Conservation (phyloP, 1,284 basidiomycete species). For the Tranzscheliella williamsii region DNA sequence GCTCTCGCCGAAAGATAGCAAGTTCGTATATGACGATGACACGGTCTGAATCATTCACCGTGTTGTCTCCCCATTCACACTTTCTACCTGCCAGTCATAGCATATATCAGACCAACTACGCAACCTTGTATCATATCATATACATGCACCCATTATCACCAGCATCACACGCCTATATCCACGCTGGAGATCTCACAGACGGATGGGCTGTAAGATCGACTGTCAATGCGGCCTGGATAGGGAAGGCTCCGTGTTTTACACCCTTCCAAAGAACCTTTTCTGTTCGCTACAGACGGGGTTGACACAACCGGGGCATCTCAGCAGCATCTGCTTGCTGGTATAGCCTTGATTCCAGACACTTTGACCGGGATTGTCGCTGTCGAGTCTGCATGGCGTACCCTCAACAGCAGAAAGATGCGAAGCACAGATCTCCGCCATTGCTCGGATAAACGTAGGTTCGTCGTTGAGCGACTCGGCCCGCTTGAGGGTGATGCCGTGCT, state of each 20-base stretch:
- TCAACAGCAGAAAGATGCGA: conserved; percentile 68
- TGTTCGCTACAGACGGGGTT: conserved; percentile 83
- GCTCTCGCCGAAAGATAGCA: conserved; percentile 47
- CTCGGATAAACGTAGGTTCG: conserved; percentile 96
- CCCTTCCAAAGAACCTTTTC: conserved; percentile 76
- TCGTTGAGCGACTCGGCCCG: conserved; percentile 96
- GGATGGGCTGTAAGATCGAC: no score
- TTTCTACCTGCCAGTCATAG: no score
- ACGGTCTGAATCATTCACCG: conserved; percentile 37
- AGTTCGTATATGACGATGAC: conserved; percentile 44
- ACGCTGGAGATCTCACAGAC: no score
- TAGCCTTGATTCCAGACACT: conserved; percentile 51
- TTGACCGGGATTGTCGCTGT: conserved; percentile 25
- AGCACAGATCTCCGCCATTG: conserved; percentile 88
- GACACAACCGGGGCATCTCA: conserved; percentile 91
- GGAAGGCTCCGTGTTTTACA: no score
- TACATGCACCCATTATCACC: no score
- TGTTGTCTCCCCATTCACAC: no score
- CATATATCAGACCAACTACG: no score
- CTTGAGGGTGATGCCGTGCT: conserved; percentile 88
- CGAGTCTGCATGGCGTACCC: conserved; percentile 15
- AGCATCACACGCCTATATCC: no score
- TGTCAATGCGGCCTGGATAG: no score
- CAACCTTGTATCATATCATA: no score
- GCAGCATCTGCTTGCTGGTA: conserved; percentile 77